phyloP scores from a whole-genome alignment of 805 yeast species.

The Clavispora carvajalis region DNA sequence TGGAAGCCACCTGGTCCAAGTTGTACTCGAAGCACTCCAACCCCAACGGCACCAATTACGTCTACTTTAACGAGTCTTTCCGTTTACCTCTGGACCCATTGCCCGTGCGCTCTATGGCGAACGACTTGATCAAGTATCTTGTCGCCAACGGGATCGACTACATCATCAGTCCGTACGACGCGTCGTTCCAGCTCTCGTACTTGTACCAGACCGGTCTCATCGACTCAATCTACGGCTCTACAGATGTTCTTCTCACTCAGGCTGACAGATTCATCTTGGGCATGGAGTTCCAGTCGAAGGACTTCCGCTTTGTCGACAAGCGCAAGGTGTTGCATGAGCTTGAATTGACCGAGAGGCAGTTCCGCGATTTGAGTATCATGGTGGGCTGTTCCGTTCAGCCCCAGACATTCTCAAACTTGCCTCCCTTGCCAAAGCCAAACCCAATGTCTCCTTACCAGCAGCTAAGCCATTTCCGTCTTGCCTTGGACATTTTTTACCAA shows the following conservation, averaged over 20 bases:
- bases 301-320: constrained; percentile 64
- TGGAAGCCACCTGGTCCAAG: constrained; percentile 37
- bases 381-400: constrained; percentile 79
- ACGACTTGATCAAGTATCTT: constrained; percentile 55
- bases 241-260: constrained; percentile 63
- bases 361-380: constrained; percentile 69
- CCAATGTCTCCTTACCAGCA: constrained; percentile 37
- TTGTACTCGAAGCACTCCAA: constrained; percentile 21
- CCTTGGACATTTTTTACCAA: constrained; percentile 35
- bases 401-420: constrained; percentile 48
- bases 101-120: constrained; percentile 44
- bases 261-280: constrained; percentile 69
- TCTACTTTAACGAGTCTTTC: constrained; percentile 39
- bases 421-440: constrained; percentile 39
- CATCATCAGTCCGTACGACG: constrained; percentile 74
- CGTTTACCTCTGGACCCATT: constrained; percentile 48
- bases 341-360: constrained; percentile 55
- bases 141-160: constrained; percentile 53
- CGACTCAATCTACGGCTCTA: constrained; percentile 79
- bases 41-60: constrained; percentile 16
- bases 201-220: constrained; percentile 51
- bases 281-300: constrained; percentile 61
- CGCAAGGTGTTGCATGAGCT: constrained; percentile 55
- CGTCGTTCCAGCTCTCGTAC: constrained; percentile 77
- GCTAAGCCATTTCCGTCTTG: constrained; percentile 36